Conservation (phyloP, 106 monocot genomes). For the Iris macrosiphon region DNA sequence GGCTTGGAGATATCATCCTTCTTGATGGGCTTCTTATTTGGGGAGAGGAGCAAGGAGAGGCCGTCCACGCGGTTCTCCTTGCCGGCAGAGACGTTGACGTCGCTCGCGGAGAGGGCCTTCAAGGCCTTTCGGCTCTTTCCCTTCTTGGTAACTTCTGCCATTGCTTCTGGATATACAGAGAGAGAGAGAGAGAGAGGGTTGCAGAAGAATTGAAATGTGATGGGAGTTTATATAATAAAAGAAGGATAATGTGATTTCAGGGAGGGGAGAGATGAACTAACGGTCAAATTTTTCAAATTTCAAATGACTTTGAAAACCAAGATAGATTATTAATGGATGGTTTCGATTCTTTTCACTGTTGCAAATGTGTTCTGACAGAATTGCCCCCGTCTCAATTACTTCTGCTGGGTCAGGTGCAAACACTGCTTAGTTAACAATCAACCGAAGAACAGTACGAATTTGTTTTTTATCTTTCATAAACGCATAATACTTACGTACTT, state of each 20-base stretch:
- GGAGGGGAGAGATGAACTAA: slow-evolving; percentile 2
- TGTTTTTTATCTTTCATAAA: too few relatives aligned
- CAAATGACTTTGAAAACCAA: slow-evolving; percentile 9
- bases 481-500: too few relatives aligned
- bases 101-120: slow-evolving; percentile 39
- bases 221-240: not conserved
- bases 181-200: not conserved
- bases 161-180: slow-evolving; percentile 7
- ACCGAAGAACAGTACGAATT: too few relatives aligned
- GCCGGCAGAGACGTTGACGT: slow-evolving; percentile 40
- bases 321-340: too few relatives aligned
- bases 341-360: too few relatives aligned
- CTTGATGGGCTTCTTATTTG: slow-evolving; percentile 18
- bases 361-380: too few relatives aligned
- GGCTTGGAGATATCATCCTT: slow-evolving; percentile 15
- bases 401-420: too few relatives aligned
- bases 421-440: too few relatives aligned
- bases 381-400: too few relatives aligned
- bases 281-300: slow-evolving; percentile 34
- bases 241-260: not conserved
- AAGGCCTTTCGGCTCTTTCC: slow-evolving; percentile 50
- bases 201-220: not conserved
- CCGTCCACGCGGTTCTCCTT: slow-evolving; percentile 22
- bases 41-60: slow-evolving; percentile 16
- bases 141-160: slow-evolving; percentile 21